Evolutionary conservation across 2,329 filamentous ascomycete genomes (phyloP), one percentile per base, ranked within the genome.

Genomic region (Fusarium hostae): DNA sequence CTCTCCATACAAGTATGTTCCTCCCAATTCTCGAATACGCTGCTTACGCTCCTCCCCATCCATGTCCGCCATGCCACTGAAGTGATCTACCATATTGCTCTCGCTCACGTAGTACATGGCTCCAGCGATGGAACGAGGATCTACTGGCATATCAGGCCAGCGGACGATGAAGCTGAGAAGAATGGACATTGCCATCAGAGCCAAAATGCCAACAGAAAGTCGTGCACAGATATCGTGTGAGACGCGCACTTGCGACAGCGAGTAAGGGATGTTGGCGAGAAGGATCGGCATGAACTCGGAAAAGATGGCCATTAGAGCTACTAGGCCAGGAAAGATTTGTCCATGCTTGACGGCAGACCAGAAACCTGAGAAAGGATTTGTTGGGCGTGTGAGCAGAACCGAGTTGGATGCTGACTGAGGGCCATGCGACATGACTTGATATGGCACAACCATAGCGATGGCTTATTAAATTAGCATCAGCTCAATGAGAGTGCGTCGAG

Each of bases 211-310:
- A 3, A 82, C 78, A 2, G 80, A 79, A 13, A 86, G 64, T 32
- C 81, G 81, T 1, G 83, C 79, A 66, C 83, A 86, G 9, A 82
- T 76, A 1, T 78, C 78, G 51, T 84, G 82, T 0, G 84, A 80
- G 20, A 74, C 73, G 37, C 78, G 76, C 1, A 81, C 81, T 56
- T 84, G 82, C 0, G 82, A 81, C 4, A 82, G 79, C 57, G 81
- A 84, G 75, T 84, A 86, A 1, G 85, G 83, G 4, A 87, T 80
- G 66, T 86, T 87, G 70, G 84, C 80, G 5, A 88, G 80, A 3
- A 85, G 78, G 24, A 87, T 78, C 3, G 85, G 86, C n/a, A 88
- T 81, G 51, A 86, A 82, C 52, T 88, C 85, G 26, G 85, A 81
- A 5, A 86, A 77, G 26, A 87, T 80, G 6, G 84, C 79, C 50